Base-by-base conservation (phyloP, 371 early-diverging fungal genomes). In the Saksenaea vasiformis region DNA sequence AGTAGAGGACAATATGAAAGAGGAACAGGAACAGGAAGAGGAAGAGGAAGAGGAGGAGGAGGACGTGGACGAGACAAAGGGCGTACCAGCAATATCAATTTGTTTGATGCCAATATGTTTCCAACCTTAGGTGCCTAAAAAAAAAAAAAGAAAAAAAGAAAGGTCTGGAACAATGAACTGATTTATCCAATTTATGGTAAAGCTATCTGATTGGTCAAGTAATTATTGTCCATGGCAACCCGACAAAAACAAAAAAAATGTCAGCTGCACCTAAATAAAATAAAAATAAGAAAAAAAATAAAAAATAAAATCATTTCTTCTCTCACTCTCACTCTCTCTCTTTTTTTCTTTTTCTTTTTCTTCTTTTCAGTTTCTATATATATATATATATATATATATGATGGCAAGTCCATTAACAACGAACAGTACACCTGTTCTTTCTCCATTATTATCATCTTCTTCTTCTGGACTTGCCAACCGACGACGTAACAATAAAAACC, bases 101-200 rank as follows among this genome's bases (percentile, higher is more conserved):
- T 91, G 51, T 79, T 82, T 35, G 92, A 93, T 79, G 68, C 79
- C 55, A 81, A 72, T 65, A 90, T 90, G 38, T 93, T 93, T 86
- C 93, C 93, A 39, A 82, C 85, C 36, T 84, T 92, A 44, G 88
- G 89, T 41, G 75, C 83, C 64, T 74, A 79, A 81, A 47, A 24
- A 17, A 2, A 44, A 24, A 17, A 2, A 44, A 31, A 31, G 7
- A 31, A 7, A 7, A 7, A 31, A 31, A 2, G 7, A 31, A 31
- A 2, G 43, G 22, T 22, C 51, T 22, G 51, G 51, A 47, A 47
- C 51, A 47, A 47, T 47, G 51, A 47, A 47, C 51, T 47, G 51
- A 47, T 47, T 31, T 47, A 13, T 17, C 51, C 51, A 47, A 47
- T 47, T 47, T 47, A 47, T 47, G 10, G 24, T 22, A 8, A 10